phyloP scores from a whole-genome alignment of 1,284 basidiomycete genomes.

The Boletus semigastroideus region DNA sequence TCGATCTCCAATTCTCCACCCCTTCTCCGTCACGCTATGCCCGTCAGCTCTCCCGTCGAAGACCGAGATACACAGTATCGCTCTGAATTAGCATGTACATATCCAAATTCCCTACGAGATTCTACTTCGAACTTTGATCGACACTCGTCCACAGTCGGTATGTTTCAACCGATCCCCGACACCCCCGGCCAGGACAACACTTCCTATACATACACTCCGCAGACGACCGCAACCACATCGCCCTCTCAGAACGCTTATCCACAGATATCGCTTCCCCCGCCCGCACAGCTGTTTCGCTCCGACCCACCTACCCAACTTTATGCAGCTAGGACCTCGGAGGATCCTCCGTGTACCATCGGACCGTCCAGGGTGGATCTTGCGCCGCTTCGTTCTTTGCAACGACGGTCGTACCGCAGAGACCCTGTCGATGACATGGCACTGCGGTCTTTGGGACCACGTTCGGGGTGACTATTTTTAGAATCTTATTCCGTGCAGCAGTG shows the following conservation, averaged over 20 bases:
- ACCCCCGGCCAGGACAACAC: slow-evolving; percentile 6
- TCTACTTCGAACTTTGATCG: slow-evolving; percentile 18
- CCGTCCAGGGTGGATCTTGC: slow-evolving; percentile 46
- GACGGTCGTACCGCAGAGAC: slow-evolving; percentile 60
- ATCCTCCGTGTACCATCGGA: slow-evolving; percentile 26
- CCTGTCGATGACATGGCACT: slow-evolving; percentile 63
- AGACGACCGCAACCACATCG: slow-evolving; percentile 1
- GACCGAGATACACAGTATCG: slow-evolving; percentile 19
- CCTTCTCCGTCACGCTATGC: slow-evolving; percentile 6
- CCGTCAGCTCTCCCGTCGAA: slow-evolving; percentile 8
- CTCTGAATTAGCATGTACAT: slow-evolving; percentile 17
- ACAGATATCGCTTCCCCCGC: slow-evolving; percentile 34
- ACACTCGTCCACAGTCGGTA: slow-evolving; percentile 17
- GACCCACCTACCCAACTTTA: slow-evolving; percentile 33
- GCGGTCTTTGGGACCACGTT: slow-evolving; percentile 45
- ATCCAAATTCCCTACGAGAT: slow-evolving; percentile 20
- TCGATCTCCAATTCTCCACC: background rate
- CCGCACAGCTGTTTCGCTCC: slow-evolving; percentile 30
- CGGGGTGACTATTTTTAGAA: slow-evolving; percentile 36
- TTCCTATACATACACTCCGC: slow-evolving; percentile 12
- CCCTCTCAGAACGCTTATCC: slow-evolving; percentile 15
- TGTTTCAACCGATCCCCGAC: slow-evolving; percentile 14
- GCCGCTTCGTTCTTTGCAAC: slow-evolving; percentile 53
- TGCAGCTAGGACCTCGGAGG: slow-evolving; percentile 28
- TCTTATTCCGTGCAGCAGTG: slow-evolving; percentile 20